Evolutionary conservation across 352 stramenopile genomes (phyloP), one percentile per base, ranked within the genome.

Genomic region (Phytophthora pisi): DNA sequence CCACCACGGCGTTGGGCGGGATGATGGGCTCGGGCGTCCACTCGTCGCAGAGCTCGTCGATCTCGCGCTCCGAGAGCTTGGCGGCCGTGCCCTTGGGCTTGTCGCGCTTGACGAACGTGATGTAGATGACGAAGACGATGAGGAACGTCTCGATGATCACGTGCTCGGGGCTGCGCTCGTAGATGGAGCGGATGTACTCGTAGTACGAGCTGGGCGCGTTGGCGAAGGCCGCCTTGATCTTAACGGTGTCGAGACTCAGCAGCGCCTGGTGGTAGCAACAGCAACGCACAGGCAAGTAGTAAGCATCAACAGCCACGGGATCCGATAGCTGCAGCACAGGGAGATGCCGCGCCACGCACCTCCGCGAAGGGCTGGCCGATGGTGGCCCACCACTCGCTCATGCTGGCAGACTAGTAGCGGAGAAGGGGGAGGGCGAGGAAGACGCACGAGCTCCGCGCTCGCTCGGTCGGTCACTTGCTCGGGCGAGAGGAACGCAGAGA

Each of bases 91-190:
- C 67, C 54, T 82, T 85, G 6, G 84, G 83, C 66, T 88, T 88
- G 64, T 90, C 84, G 34, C 84, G 85, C 75, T 95, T 95, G 51
- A 93, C 72, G 31, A 99, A 81, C 10, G 98, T 83, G 62, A 99
- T 93, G 79, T 97, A 98, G 24, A 99, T 70, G 52, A 99, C 95
- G 64, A 98, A 98, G 20, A 93, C 77, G 46, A 99, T 97, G n/a
- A 99, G 79, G 26, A 98, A 92, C 34, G 97, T 99, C 88, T 99
- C 97, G 46, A 99, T 96, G 46, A 98, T 91, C 43, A 99, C 96
- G 70, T 99, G 97, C 62, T 98, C 80, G 3, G 96, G 96, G 51
- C 78, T 91, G 61, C 86, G 84, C 63, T 85, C 76, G 71, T 93
- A 95, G 66, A 95, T 92, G 58, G 79, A 81, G 70, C 68, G 82